A percentile compares a stretch with the other conserved stretches of the same genome.
Evolutionary conservation across 106 monocot genomes (phyloP).

Genomic region (Apostasia shenzhenica): DNA sequence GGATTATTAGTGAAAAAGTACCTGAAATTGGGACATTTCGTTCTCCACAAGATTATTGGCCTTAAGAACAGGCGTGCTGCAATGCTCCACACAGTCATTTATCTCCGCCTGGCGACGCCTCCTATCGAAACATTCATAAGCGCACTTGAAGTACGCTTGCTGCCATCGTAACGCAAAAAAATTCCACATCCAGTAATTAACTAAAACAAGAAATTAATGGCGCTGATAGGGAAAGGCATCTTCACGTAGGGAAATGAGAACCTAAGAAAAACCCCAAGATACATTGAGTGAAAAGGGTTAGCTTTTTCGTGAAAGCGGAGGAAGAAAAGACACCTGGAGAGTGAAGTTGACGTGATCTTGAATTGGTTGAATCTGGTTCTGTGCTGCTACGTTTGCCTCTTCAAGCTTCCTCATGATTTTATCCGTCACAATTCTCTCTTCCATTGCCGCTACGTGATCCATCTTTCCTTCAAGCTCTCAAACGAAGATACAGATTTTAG

Average conservation of each 20-base stretch:
- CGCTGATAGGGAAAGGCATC: background rate
- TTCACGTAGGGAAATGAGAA: slow-evolving; percentile 1
- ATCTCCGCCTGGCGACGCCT: slow-evolving; percentile 73
- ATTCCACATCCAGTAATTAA: background rate
- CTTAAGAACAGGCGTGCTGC: slow-evolving; percentile 82
- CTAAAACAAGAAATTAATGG: background rate
- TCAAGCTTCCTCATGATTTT: slow-evolving; percentile 58
- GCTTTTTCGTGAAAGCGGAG: background rate
- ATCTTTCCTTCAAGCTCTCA: slow-evolving; percentile 17
- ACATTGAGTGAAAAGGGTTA: background rate
- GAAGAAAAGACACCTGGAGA: slow-evolving; percentile 39
- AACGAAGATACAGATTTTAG: no score
- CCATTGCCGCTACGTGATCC: slow-evolving; percentile 56
- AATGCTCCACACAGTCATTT: slow-evolving; percentile 79
- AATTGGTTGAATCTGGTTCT: slow-evolving; percentile 50
- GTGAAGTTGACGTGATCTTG: slow-evolving; percentile 83
- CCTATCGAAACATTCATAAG: slow-evolving; percentile 94
- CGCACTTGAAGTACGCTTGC: slow-evolving; percentile 98
- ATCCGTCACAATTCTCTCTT: slow-evolving; percentile 56
- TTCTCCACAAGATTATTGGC: slow-evolving; percentile 91
- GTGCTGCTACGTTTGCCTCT: slow-evolving; percentile 52
- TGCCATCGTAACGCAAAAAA: slow-evolving; percentile 20
- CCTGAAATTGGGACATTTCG: slow-evolving; percentile 98
- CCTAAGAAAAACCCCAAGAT: background rate
- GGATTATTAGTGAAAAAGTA: slow-evolving; percentile 8